Evolutionary conservation across 1,284 basidiomycete genomes (phyloP).

Genomic region (Phlebopus sp.): DNA sequence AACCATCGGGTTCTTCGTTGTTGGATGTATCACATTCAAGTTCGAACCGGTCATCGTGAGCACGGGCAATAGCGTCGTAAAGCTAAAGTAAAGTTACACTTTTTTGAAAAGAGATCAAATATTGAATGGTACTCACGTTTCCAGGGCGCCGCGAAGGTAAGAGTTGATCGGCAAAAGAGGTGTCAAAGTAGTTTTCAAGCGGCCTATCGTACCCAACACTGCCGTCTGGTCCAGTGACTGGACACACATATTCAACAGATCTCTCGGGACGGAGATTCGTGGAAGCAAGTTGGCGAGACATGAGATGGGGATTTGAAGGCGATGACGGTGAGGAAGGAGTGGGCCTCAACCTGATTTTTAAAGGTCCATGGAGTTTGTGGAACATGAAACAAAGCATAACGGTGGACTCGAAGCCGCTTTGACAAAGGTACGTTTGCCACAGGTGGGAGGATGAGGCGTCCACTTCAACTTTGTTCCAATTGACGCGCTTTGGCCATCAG

Average conservation of each 20-base stretch:
- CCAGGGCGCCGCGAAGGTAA: conserved; percentile 10
- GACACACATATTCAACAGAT: conserved; percentile 11
- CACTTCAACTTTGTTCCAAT: no score
- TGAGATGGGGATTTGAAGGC: conserved; percentile 8
- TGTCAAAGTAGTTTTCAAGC: conserved; percentile 27
- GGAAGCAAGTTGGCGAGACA: conserved; percentile 8
- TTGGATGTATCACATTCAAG: background rate
- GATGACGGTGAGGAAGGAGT: conserved; percentile 2
- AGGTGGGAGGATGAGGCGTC: no score
- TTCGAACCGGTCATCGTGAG: conserved; percentile 22
- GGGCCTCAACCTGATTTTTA: background rate
- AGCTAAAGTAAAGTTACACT: conserved; percentile 14
- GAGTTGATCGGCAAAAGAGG: conserved; percentile 15
- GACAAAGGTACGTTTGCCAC: no score
- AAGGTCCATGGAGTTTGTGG: no score
- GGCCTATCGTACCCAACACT: conserved; percentile 20
- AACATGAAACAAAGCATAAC: no score
- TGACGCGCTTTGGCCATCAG: no score
- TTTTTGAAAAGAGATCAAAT: background rate
- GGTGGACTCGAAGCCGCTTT: no score
- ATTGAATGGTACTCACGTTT: conserved; percentile 12
- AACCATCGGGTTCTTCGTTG: background rate
- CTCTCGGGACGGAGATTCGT: conserved; percentile 10
- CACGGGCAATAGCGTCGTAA: conserved; percentile 27
- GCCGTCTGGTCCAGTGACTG: conserved; percentile 12